These are phyloP conservation scores for Lactarius hatsudake DNA, from an alignment of 768 basidiomycete genomes.

Conservation along the genomic window DNA sequence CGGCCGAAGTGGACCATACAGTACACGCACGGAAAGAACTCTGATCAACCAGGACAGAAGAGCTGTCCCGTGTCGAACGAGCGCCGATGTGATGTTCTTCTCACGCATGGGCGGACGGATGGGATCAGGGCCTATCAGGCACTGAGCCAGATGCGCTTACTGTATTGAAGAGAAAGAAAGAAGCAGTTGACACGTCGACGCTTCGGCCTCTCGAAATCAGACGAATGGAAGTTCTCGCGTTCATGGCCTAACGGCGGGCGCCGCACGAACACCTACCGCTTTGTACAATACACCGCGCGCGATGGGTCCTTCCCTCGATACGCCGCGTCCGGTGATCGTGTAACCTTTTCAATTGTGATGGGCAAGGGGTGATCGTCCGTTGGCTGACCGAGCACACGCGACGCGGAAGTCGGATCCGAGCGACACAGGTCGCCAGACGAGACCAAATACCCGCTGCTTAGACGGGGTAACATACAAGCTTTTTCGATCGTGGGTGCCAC, in stretches of 20 bases:
- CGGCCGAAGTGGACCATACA: not conserved
- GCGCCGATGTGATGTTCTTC: not conserved
- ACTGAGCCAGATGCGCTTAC: not conserved
- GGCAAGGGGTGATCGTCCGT: not conserved
- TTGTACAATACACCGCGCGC: not conserved
- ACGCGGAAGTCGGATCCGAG: not conserved
- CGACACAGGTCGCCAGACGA: not conserved
- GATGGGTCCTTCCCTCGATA: not conserved
- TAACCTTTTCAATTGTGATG: not conserved
- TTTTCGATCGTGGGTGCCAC: not conserved
- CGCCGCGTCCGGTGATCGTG: slow-evolving; percentile 11
- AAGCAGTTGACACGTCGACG: slow-evolving; percentile 5
- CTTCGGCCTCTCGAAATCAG: not conserved
- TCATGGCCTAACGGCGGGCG: not conserved
- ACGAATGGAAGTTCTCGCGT: not conserved
- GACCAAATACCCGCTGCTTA: not conserved
- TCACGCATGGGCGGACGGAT: not conserved
- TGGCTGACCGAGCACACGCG: not conserved
- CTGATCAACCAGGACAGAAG: not conserved
- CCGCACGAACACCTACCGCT: not conserved
- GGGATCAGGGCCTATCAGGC: slow-evolving; percentile 13
- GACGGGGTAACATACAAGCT: not conserved
- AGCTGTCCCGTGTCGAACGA: not conserved
- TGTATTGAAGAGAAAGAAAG: not conserved
- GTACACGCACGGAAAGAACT: not conserved